Conservation (phyloP, 108 stramenopile species). For the Poteriospumella lacustris region DNA sequence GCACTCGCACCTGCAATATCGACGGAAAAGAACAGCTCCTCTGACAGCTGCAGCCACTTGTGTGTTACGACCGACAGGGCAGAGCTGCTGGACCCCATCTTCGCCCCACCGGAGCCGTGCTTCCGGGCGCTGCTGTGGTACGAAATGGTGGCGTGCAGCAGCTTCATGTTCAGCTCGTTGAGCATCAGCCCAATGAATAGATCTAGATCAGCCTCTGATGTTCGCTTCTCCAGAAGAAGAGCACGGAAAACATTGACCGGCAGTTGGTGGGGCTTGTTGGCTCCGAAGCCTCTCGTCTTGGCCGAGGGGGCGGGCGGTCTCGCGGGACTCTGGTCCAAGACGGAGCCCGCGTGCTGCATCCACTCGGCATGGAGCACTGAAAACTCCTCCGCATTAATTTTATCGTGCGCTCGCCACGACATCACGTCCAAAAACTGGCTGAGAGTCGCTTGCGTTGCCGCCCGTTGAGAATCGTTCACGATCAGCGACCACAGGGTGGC, state of each 20-base stretch:
- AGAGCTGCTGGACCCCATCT: not conserved
- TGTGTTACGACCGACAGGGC: not conserved
- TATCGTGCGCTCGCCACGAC: not conserved
- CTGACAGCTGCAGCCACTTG: not conserved
- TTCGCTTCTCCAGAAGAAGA: not conserved
- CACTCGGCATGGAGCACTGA: slow-evolving; percentile 1
- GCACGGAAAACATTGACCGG: not conserved
- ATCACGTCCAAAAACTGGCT: not conserved
- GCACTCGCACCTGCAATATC: not conserved
- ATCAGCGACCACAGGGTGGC: too few species aligned
- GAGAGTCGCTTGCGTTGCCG: too few species aligned
- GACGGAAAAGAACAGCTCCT: not conserved
- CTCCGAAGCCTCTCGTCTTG: not conserved
- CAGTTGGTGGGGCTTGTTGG: not conserved
- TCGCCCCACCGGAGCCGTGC: too few species aligned
- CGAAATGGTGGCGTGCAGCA: not conserved
- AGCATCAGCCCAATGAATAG: not conserved
- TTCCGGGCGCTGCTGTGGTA: too few species aligned
- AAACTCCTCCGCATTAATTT: not conserved
- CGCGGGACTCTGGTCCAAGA: not conserved
- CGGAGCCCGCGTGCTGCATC: not conserved
- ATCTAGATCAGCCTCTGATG: not conserved
- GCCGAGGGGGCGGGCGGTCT: not conserved
- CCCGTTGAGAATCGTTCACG: too few species aligned
- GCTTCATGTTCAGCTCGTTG: not conserved